Conservation (phyloP, 768 basidiomycete species). For the Leccinum longicurvipes region DNA sequence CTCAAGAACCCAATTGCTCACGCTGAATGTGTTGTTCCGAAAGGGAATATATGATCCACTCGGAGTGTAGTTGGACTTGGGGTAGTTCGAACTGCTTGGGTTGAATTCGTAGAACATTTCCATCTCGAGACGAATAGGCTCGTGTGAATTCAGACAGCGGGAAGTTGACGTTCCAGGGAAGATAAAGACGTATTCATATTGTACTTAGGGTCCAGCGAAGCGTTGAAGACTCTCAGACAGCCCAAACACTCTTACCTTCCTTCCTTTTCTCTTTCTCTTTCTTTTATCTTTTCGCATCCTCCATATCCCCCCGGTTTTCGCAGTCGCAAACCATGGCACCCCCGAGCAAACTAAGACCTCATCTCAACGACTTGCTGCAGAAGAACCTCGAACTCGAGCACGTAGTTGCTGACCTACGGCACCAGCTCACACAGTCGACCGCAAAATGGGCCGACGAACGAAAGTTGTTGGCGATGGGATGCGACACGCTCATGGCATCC, state of each 20-base stretch:
- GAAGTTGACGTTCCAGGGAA: too few species aligned
- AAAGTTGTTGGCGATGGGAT: slow-evolving; percentile 19
- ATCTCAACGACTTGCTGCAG: slow-evolving; percentile 26
- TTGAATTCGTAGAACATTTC: too few species aligned
- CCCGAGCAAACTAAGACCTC: slow-evolving; percentile 23
- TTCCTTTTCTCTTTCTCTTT: not conserved
- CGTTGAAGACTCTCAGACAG: not conserved
- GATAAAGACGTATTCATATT: not conserved
- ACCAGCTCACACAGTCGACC: slow-evolving; percentile 27
- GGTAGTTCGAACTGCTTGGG: too few species aligned
- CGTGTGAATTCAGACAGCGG: slow-evolving; percentile 21
- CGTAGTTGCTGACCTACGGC: slow-evolving; percentile 25
- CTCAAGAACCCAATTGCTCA: too few species aligned
- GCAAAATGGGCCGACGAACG: slow-evolving; percentile 31
- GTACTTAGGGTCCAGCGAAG: not conserved
- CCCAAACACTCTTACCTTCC: not conserved
- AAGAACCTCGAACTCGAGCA: slow-evolving; percentile 30
- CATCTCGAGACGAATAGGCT: too few species aligned
- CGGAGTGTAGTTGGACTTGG: too few species aligned
- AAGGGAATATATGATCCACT: too few species aligned
- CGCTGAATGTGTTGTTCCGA: too few species aligned
- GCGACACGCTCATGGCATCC: slow-evolving; percentile 29
- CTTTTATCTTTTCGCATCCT: not conserved
- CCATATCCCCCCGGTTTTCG: not conserved
- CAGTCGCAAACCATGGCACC: slow-evolving; percentile 20